These are phyloP conservation scores for Aspergillus tanneri DNA, from an alignment of 2,329 filamentous ascomycete species.

Conservation along the genomic window DNA sequence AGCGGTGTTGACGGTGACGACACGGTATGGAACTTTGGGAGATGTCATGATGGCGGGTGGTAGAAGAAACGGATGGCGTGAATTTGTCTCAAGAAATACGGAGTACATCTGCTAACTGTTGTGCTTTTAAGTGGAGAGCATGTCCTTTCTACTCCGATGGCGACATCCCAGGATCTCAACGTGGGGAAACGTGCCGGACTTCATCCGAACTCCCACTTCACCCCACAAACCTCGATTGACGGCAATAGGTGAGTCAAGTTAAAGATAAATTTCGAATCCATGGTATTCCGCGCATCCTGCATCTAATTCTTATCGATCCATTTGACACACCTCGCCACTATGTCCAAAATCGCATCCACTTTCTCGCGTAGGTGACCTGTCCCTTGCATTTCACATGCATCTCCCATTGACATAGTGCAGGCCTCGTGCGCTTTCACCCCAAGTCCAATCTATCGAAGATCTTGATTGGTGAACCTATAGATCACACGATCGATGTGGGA, in stretches of 20 bases:
- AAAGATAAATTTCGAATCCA: too few species aligned
- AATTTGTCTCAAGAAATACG: not conserved
- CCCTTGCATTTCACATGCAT: not conserved
- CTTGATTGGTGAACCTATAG: slow-evolving; percentile 58
- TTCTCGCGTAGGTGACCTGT: slow-evolving; percentile 33
- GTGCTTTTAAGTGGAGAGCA: not conserved
- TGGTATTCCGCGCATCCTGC: not conserved
- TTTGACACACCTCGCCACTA: slow-evolving; percentile 14
- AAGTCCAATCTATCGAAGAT: slow-evolving; percentile 51
- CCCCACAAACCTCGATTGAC: too few species aligned
- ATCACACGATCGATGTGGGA: slow-evolving; percentile 57
- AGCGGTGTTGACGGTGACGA: slow-evolving; percentile 67
- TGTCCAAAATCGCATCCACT: slow-evolving; percentile 39
- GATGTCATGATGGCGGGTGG: slow-evolving; percentile 26
- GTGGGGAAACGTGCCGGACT: slow-evolving; percentile 15
- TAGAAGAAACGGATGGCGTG: not conserved
- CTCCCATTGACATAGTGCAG: slow-evolving; percentile 34
- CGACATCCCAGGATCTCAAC: slow-evolving; percentile 19
- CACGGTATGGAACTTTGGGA: slow-evolving; percentile 58
- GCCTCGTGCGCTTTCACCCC: slow-evolving; percentile 60
- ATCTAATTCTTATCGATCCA: not conserved
- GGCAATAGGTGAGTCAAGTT: too few species aligned
- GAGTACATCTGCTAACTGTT: not conserved
- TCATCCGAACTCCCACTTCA: slow-evolving; percentile 18
- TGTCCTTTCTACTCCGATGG: slow-evolving; percentile 9